Evolutionary conservation across 257 asterid species (phyloP), one percentile per base, ranked within the genome.

Genomic region (Scutellaria baicalensis): DNA sequence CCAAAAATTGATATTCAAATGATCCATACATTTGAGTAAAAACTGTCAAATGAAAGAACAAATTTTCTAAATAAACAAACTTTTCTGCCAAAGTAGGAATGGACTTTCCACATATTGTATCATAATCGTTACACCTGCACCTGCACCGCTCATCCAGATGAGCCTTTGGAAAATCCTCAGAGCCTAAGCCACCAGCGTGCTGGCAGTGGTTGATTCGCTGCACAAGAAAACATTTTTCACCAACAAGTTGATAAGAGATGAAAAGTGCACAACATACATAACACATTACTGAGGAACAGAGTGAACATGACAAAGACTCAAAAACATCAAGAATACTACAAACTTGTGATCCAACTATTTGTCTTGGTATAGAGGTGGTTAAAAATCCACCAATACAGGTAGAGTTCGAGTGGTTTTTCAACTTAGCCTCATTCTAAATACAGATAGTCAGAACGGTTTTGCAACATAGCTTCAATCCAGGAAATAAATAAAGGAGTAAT

Each of bases 181-280:
- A 44, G 64, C 66, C 77, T 83, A 89, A 12, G 96, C 95, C 68
- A 89, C 96, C 3, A 89, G 96, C 0, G 96, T 87, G 85, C 96
- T 89, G 66, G 96, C 96, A 12, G 96, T 89, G 69, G 95, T 87
- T 9, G 96, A 89, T 61, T 89, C 96, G 9, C 96, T 89, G 89
- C 83, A 88, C 59, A 61, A 31, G 13, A 6, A 18, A 55, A 61
- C 18, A 8, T 12, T n/a, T 3, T 12, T 12, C 12, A 45, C 66
- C 79, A 66, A 52, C n/a, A 21, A 5, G n/a, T 35, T 44, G 31
- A 14, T 44, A 72, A 9, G 11, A 9, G 33, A 58, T 17, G 3
- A 50, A 16, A 55, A 10, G 21, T 5, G 60, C 21, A 38, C 13
- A 5, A 43, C 47, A 42, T 7, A 16, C 1, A 62, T 4, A 9